Evolutionary conservation across 345 rosid species (phyloP), one percentile per base, ranked within the genome.

Genomic region (Noccaea caerulescens): DNA sequence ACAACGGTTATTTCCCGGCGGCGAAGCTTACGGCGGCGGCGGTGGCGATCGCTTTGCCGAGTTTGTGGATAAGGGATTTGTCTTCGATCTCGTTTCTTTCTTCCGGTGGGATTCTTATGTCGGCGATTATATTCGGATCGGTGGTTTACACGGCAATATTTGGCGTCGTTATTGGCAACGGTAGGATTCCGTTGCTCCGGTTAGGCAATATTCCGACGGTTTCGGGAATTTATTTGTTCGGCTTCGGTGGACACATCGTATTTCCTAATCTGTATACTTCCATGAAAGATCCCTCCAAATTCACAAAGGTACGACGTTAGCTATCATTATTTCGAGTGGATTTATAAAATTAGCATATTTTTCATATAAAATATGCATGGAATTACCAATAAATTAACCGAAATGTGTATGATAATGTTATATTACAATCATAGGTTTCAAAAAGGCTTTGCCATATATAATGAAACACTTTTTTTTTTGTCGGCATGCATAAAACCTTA

Each of bases 231-330:
- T 90, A 88, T 37, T 4, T 86, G 23, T 90, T 85, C 72, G 76
- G 94, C 45, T 88, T 72, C 60, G 87, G 88, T 30, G 97, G 97
- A 9, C 92, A 90, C 72, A 77, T 85, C 61, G 94, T 90, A 14
- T 90, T 90, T 75, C 97, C 97, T 4, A 65, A 88, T 66, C 76
- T 90, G 41, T 81, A 88, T 56, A 82, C 77, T 53, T 80, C 94
- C 78, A 90, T 90, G 97, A 86, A 85, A 70, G 88, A 90, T 74
- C 94, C 92, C 14, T 72, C 88, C 75, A 84, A 82, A 58, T 90
- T 90, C 51, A 83, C 90, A 76, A 86, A 88, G 94, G 94, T 86
- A 68, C 9, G 5, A 68, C 9, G 5, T 23, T 46, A 37, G 0
- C 12, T 44, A 47, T 47, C 3, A 20, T 20, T 20, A 20, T 20